Evolutionary conservation across 352 stramenopile genomes (phyloP).

Genomic region (Pythium plurisporium): DNA sequence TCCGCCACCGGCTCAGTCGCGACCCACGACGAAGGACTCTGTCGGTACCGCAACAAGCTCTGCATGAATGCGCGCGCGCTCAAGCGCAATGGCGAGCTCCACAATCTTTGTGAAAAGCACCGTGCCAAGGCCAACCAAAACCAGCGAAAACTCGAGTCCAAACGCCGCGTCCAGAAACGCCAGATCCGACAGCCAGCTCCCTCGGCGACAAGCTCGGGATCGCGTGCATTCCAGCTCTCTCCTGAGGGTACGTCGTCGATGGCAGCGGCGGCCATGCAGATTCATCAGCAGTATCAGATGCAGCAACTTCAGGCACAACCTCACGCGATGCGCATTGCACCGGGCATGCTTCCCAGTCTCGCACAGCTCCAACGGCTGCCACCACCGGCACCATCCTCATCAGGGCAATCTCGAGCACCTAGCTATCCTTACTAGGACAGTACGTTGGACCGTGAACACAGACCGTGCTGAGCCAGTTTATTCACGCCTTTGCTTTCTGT

Average conservation of each 20-base stretch:
- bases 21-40: slow-evolving; percentile 18
- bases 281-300: neutral
- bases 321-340: neutral
- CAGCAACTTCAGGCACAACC: neutral
- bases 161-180: slow-evolving; percentile 62
- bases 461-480: too few species aligned
- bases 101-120: slow-evolving; percentile 46
- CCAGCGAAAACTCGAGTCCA: slow-evolving; percentile 79
- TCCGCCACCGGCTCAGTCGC: neutral
- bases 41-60: slow-evolving; percentile 42
- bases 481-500: too few species aligned
- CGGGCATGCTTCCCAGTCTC: slow-evolving; percentile 13
- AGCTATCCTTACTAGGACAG: slow-evolving; percentile 13
- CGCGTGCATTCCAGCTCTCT: slow-evolving; percentile 17
- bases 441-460: too few species aligned
- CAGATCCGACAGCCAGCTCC: slow-evolving; percentile 1
- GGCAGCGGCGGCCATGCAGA: neutral
- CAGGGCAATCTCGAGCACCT: neutral
- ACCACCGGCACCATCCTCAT: neutral
- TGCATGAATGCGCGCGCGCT: slow-evolving; percentile 34
- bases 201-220: neutral
- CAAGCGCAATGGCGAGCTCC: slow-evolving; percentile 42
- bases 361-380: slow-evolving; percentile 16
- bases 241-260: neutral
- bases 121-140: slow-evolving; percentile 70